These are phyloP conservation scores for Amesomyces nigricolor DNA, from an alignment of 2,329 filamentous ascomycete species.

Conservation along the genomic window DNA sequence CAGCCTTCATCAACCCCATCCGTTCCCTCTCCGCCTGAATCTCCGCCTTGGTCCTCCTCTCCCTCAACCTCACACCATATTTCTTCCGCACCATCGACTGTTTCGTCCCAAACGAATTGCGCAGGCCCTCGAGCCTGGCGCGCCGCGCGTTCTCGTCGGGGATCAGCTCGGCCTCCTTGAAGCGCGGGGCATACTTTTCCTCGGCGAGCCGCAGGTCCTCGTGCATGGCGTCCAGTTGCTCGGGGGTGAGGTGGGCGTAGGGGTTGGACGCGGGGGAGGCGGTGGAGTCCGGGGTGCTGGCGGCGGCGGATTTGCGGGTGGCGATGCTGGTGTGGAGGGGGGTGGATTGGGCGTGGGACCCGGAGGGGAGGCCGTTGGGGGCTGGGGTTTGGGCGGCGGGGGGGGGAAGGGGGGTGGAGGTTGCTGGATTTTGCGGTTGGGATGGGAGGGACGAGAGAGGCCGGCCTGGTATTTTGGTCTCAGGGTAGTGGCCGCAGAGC, in stretches of 20 bases:
- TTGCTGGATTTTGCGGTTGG: conserved; percentile 21
- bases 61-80: conserved; percentile 50
- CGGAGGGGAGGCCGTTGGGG: conserved; percentile 10
- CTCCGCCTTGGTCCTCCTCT: conserved; percentile 42
- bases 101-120: conserved; percentile 50
- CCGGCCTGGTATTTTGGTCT: conserved; percentile 13
- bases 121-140: conserved; percentile 37
- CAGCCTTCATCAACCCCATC: conserved; percentile 32
- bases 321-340: conserved; percentile 9
- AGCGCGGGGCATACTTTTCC: conserved; percentile 36
- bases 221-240: conserved; percentile 30
- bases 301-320: conserved; percentile 2
- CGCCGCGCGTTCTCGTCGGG: conserved; percentile 31
- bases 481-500: conserved; percentile 42
- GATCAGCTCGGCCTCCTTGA: conserved; percentile 39
- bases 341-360: conserved; percentile 12
- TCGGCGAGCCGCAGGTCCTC: conserved; percentile 37
- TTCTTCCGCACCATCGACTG: conserved; percentile 53
- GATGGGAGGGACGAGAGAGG: conserved; percentile 25
- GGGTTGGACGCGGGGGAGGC: conserved; percentile 32
- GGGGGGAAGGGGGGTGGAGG: conserved; percentile 9
- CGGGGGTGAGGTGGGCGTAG: conserved; percentile 40
- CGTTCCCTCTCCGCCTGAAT: conserved; percentile 42
- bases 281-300: conserved; percentile 12
- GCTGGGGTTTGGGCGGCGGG: conserved; percentile 4